Evolutionary conservation across 1,139 yeast genomes (phyloP).

Genomic region (Insectozyma bohioensis): DNA sequence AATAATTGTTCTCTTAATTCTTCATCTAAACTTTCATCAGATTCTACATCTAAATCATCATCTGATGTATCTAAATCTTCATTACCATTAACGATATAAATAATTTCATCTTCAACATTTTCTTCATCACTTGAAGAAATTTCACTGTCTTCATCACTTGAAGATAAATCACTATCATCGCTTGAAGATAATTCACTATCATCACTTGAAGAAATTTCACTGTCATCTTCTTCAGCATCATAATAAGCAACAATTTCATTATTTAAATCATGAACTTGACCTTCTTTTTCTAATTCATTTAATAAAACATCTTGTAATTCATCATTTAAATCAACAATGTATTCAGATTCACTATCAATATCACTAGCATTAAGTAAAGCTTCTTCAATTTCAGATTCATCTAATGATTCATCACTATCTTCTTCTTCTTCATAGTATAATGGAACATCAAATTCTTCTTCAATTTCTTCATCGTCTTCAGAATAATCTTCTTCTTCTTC

Average conservation of each 20-base stretch:
- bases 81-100: constrained; percentile 12
- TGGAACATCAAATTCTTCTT: constrained; percentile 2
- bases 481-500: constrained; percentile 7
- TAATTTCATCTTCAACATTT: too few relatives aligned
- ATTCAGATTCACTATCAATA: constrained; percentile 18
- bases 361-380: constrained; percentile 11
- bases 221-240: constrained; percentile 23
- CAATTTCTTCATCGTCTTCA: constrained; percentile 3
- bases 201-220: constrained; percentile 8
- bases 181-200: constrained; percentile 6
- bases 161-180: too few relatives aligned
- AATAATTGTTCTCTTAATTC: constrained; percentile 35
- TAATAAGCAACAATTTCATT: constrained; percentile 41
- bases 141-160: constrained; percentile 14
- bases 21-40: constrained; percentile 15
- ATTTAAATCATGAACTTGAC: constrained; percentile 38
- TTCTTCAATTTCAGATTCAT: constrained; percentile 12
- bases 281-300: constrained; percentile 36
- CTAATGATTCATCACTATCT: constrained; percentile 5
- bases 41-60: constrained; percentile 12
- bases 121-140: constrained; percentile 6
- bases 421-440: constrained; percentile 7
- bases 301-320: constrained; percentile 37
- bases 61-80: constrained; percentile 6
- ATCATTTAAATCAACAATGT: constrained; percentile 35